phyloP scores from a whole-genome alignment of 2,329 filamentous ascomycete species.

The Ceratocystis destructans region DNA sequence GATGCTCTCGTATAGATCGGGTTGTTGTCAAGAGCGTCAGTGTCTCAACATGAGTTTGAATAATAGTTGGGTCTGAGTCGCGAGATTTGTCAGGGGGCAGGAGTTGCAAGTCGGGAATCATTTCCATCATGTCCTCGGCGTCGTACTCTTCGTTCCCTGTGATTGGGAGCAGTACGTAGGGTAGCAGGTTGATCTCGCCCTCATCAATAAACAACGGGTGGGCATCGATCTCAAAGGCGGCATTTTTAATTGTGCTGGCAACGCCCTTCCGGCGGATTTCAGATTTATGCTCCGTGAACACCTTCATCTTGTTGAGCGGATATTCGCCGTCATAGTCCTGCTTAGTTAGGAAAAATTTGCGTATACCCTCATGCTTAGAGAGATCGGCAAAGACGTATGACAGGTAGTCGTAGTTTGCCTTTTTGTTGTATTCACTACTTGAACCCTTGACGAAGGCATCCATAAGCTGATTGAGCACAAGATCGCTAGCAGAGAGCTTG shows the following conservation, averaged over 20 bases:
- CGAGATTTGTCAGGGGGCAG: slow-evolving; percentile 79
- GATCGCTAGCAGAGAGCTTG: slow-evolving; percentile 55
- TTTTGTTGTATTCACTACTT: slow-evolving; percentile 66
- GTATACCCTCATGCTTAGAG: slow-evolving; percentile 62
- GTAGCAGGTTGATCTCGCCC: slow-evolving; percentile 64
- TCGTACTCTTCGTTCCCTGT: slow-evolving; percentile 79
- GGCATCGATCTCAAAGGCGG: slow-evolving; percentile 64
- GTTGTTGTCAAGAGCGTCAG: slow-evolving; percentile 72
- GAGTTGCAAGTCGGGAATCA: slow-evolving; percentile 83
- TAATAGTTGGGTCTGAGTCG: slow-evolving; percentile 60
- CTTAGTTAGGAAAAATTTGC: slow-evolving; percentile 58
- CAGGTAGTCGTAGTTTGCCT: slow-evolving; percentile 82
- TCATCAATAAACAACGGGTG: slow-evolving; percentile 60
- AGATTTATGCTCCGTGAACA: slow-evolving; percentile 85
- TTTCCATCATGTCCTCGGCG: slow-evolving; percentile 70
- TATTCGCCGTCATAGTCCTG: slow-evolving; percentile 70
- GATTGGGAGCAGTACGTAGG: slow-evolving; percentile 78
- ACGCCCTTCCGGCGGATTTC: slow-evolving; percentile 80
- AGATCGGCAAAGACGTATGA: slow-evolving; percentile 90
- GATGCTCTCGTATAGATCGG: slow-evolving; percentile 54
- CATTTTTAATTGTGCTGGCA: slow-evolving; percentile 91
- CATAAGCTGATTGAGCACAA: slow-evolving; percentile 77
- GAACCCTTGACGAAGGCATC: slow-evolving; percentile 93
- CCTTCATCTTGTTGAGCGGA: slow-evolving; percentile 81
- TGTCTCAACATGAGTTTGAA: slow-evolving; percentile 82